A percentile compares a stretch with the other conserved stretches of the same genome.
These are phyloP conservation scores for Detonula confervacea DNA, from an alignment of 352 stramenopile species.

Conservation along the genomic window DNA sequence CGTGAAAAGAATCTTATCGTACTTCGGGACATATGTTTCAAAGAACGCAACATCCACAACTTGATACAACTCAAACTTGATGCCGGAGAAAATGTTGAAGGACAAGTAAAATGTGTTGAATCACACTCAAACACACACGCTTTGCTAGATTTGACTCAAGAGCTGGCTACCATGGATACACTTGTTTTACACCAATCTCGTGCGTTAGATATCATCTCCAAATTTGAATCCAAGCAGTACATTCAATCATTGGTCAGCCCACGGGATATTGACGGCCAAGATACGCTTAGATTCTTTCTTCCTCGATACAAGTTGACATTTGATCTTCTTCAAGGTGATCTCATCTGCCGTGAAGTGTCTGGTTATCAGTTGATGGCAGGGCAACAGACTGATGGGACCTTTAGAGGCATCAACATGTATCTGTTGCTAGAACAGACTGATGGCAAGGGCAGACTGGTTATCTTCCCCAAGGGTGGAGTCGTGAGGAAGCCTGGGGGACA, in stretches of 20 bases:
- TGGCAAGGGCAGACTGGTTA: slow-evolving; percentile 17
- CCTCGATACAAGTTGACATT: slow-evolving; percentile 54
- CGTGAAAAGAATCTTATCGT: slow-evolving; percentile 29
- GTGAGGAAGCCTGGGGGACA: slow-evolving; percentile 10
- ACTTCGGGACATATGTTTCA: slow-evolving; percentile 40
- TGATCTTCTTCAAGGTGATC: slow-evolving; percentile 12
- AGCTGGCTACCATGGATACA: slow-evolving; percentile 26
- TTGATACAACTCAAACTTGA: slow-evolving; percentile 29
- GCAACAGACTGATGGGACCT: slow-evolving; percentile 32
- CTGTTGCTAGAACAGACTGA: slow-evolving; percentile 33
- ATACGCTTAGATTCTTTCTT: slow-evolving; percentile 32
- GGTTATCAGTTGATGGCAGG: slow-evolving; percentile 34
- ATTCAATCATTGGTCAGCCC: slow-evolving; percentile 40
- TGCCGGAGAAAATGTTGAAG: background rate
- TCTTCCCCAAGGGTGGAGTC: slow-evolving; percentile 47
- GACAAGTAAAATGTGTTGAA: slow-evolving; percentile 49
- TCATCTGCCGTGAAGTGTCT: slow-evolving; percentile 40
- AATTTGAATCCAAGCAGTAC: slow-evolving; percentile 45
- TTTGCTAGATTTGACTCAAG: slow-evolving; percentile 13
- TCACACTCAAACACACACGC: slow-evolving; percentile 17
- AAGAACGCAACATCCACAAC: slow-evolving; percentile 47
- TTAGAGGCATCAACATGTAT: slow-evolving; percentile 44
- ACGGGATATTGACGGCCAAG: background rate
- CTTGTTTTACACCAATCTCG: slow-evolving; percentile 41
- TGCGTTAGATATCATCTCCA: slow-evolving; percentile 38